Percentiles rank a stretch among this genome's conserved stretches.
These are phyloP conservation scores for Primulina tabacum DNA, from an alignment of 257 asterid genomes.

Conservation along the genomic window DNA sequence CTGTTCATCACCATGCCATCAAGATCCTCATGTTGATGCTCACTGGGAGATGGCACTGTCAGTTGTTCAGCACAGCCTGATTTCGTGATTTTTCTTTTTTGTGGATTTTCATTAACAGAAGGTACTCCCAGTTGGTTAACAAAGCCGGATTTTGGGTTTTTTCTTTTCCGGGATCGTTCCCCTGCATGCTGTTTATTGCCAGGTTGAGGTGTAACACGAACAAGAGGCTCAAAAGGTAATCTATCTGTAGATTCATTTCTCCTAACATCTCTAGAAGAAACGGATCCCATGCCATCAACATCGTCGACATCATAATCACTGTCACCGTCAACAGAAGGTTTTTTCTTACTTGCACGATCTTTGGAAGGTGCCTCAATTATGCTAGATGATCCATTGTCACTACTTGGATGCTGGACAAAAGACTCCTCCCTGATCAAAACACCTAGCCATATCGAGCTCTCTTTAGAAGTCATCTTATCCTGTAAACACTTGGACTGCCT, in stretches of 20 bases:
- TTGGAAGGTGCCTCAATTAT: constrained; percentile 57
- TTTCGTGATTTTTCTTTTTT: constrained; percentile 34
- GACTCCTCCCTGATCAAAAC: constrained; percentile 75
- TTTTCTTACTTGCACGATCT: constrained; percentile 48
- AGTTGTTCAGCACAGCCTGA: constrained; percentile 27
- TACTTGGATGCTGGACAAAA: constrained; percentile 45
- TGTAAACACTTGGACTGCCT: constrained; percentile 77
- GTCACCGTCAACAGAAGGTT: constrained; percentile 51
- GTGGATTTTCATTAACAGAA: constrained; percentile 16
- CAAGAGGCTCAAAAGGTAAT: constrained; percentile 16
- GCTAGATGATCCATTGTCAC: constrained; percentile 73
- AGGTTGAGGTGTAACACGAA: constrained; percentile 20
- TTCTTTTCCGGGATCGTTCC: constrained; percentile 30
- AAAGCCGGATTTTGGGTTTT: constrained; percentile 30
- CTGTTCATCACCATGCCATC: constrained; percentile 32
- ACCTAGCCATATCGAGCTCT: constrained; percentile 75
- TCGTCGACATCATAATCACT: constrained; percentile 66
- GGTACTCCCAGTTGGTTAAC: constrained; percentile 24
- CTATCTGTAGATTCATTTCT: constrained; percentile 28
- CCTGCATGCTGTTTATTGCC: constrained; percentile 30
- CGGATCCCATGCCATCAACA: constrained; percentile 38
- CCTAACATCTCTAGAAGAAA: constrained; percentile 40
- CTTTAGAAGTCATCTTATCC: constrained; percentile 94
- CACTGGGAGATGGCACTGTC: constrained; percentile 29
- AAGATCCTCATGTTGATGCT: constrained; percentile 25